Conservation (phyloP, 1,284 basidiomycete genomes). For the Cryptococcus deneoformans region DNA sequence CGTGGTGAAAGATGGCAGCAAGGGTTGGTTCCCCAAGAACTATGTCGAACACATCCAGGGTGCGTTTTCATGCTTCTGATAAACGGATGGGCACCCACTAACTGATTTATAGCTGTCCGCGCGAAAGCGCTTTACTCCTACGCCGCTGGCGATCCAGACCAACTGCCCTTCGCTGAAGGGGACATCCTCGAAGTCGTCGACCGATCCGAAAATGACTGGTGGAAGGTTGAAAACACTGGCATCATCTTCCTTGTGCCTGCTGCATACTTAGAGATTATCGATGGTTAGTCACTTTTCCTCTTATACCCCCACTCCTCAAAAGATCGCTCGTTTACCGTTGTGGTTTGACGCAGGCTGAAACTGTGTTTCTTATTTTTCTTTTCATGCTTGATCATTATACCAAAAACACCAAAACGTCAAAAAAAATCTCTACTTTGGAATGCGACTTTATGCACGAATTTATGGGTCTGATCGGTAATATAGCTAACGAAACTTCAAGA, state of each 20-base stretch:
- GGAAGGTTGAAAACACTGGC: conserved; percentile 83
- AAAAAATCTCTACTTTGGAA: too few relatives aligned
- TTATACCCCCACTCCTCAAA: conserved; percentile 50
- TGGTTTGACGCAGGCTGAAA: conserved; percentile 40
- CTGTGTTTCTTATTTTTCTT: conserved; percentile 21
- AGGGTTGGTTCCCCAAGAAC: conserved; percentile 87
- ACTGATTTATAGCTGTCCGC: conserved; percentile 51
- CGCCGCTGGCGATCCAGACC: conserved; percentile 64
- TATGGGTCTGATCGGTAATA: too few relatives aligned
- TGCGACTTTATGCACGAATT: too few relatives aligned
- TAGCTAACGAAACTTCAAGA: too few relatives aligned
- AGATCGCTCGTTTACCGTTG: conserved; percentile 25
- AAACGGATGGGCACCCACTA: background rate
- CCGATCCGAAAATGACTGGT: conserved; percentile 79
- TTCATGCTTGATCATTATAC: too few relatives aligned
- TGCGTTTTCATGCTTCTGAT: conserved; percentile 50
- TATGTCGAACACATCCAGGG: conserved; percentile 75
- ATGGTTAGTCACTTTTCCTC: conserved; percentile 69
- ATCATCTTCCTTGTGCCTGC: conserved; percentile 84
- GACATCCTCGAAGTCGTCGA: conserved; percentile 75
- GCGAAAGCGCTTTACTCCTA: conserved; percentile 81
- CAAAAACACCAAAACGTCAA: too few relatives aligned
- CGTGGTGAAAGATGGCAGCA: conserved; percentile 62
- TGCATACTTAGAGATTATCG: conserved; percentile 70
- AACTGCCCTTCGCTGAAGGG: conserved; percentile 76